Evolutionary conservation across 148 eudicot genomes (phyloP).

Genomic region (Nyssa sinensis): DNA sequence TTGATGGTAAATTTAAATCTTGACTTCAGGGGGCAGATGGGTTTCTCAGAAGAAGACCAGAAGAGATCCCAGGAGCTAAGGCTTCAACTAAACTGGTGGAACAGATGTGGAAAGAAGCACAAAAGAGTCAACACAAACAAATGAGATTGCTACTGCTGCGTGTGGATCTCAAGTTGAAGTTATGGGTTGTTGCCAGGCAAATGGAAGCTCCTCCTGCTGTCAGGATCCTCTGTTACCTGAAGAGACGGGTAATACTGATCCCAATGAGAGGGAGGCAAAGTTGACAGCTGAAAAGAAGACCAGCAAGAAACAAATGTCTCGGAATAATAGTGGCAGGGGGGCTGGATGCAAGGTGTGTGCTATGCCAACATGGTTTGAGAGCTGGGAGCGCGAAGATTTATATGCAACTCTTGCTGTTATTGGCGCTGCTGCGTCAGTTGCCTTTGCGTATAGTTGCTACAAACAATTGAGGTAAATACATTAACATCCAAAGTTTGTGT

Average conservation of each 20-base stretch:
- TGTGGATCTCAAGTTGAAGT: constrained; percentile 38
- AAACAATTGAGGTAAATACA: constrained; percentile 44
- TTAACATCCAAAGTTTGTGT: neutral
- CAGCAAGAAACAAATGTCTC: constrained; percentile 35
- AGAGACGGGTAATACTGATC: constrained; percentile 20
- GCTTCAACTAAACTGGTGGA: constrained; percentile 43
- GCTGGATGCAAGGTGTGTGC: constrained; percentile 53
- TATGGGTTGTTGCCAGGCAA: constrained; percentile 50
- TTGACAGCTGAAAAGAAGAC: constrained; percentile 37
- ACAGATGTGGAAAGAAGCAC: constrained; percentile 25
- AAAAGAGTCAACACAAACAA: constrained; percentile 18
- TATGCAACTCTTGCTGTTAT: constrained; percentile 80
- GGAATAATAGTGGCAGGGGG: constrained; percentile 46
- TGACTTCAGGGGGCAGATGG: constrained; percentile 90
- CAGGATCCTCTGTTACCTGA: constrained; percentile 31
- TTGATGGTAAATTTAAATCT: constrained; percentile 9
- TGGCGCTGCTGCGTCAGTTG: constrained; percentile 76
- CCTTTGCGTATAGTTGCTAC: constrained; percentile 63
- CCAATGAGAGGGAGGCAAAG: constrained; percentile 21
- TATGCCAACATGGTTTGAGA: constrained; percentile 83
- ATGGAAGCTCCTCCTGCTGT: constrained; percentile 59
- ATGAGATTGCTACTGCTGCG: constrained; percentile 17
- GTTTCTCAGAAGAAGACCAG: constrained; percentile 89
- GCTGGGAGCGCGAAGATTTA: constrained; percentile 92
- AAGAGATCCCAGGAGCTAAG: constrained; percentile 65